A percentile compares a stretch with the other conserved stretches of the same genome.
These are phyloP conservation scores for Ehretia macrophylla DNA, from an alignment of 257 asterid species.

Conservation along the genomic window DNA sequence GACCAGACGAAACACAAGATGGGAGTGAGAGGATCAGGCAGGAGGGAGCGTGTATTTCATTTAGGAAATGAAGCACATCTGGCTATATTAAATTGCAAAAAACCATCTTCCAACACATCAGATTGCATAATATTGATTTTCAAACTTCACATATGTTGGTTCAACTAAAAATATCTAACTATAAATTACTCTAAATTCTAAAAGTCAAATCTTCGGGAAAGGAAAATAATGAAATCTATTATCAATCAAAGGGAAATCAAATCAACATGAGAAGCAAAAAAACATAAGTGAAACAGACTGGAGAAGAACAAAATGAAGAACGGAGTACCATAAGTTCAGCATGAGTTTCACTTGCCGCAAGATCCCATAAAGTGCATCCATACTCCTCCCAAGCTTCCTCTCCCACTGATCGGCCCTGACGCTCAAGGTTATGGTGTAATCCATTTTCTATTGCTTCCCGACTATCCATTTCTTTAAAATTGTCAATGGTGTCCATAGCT, in stretches of 20 bases:
- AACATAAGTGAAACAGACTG: slow-evolving; percentile 7
- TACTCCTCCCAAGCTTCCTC: slow-evolving; percentile 81
- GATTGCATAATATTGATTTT: neutral
- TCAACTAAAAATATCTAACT: neutral
- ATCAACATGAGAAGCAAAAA: too few relatives aligned
- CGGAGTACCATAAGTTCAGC: slow-evolving; percentile 76
- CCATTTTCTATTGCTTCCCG: slow-evolving; percentile 24
- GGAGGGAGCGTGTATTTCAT: neutral
- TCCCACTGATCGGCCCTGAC: slow-evolving; percentile 24
- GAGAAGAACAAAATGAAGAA: slow-evolving; percentile 12
- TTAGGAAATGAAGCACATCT: neutral
- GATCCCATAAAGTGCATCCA: slow-evolving; percentile 97
- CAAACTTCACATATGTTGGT: neutral
- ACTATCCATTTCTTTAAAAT: slow-evolving; percentile 21
- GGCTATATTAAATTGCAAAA: neutral
- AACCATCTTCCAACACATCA: slow-evolving; percentile 9
- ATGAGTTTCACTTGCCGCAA: slow-evolving; percentile 80
- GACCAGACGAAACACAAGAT: too few relatives aligned
- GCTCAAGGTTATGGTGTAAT: slow-evolving; percentile 14
- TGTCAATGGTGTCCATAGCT: slow-evolving; percentile 34
- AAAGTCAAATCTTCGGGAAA: too few relatives aligned
- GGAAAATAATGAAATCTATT: too few relatives aligned
- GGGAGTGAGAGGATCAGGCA: too few relatives aligned
- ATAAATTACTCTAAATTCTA: too few relatives aligned
- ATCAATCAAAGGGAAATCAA: too few relatives aligned